A percentile compares a stretch with the other conserved stretches of the same genome.
These are phyloP conservation scores for Ilyonectria sp. DNA, from an alignment of 2,329 filamentous ascomycete species.

Conservation along the genomic window DNA sequence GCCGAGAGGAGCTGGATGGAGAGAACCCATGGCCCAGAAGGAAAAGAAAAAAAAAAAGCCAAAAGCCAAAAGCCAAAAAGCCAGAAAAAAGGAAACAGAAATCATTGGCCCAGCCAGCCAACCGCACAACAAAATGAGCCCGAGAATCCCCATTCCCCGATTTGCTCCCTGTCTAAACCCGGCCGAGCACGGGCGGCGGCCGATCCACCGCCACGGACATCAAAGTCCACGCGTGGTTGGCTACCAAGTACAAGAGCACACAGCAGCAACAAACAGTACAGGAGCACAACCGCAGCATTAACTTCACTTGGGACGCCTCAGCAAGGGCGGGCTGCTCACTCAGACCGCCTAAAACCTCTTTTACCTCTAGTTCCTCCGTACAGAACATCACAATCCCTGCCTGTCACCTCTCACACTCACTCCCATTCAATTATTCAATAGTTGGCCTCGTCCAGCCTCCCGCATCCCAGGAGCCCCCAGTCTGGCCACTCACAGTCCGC, in stretches of 20 bases:
- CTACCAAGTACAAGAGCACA: not conserved
- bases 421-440: not conserved
- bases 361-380: no score
- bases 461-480: conserved; percentile 10
- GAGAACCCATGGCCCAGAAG: not conserved
- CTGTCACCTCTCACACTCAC: not conserved
- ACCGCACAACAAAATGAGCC: conserved; percentile 10
- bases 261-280: not conserved
- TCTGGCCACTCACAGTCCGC: conserved; percentile 9
- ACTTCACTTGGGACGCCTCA: not conserved
- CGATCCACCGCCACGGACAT: conserved; percentile 5
- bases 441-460: not conserved
- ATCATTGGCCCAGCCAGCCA: not conserved
- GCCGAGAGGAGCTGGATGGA: not conserved
- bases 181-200: not conserved
- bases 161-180: not conserved
- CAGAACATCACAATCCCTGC: no score
- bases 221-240: conserved; percentile 3
- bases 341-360: no score
- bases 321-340: no score
- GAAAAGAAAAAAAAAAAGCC: conserved; percentile 15
- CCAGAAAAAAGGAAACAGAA: not conserved
- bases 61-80: conserved; percentile 7
- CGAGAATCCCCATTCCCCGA: not conserved
- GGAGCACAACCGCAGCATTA: not conserved